phyloP scores from a whole-genome alignment of 768 basidiomycete species.

The Mycena albidolilacea region DNA sequence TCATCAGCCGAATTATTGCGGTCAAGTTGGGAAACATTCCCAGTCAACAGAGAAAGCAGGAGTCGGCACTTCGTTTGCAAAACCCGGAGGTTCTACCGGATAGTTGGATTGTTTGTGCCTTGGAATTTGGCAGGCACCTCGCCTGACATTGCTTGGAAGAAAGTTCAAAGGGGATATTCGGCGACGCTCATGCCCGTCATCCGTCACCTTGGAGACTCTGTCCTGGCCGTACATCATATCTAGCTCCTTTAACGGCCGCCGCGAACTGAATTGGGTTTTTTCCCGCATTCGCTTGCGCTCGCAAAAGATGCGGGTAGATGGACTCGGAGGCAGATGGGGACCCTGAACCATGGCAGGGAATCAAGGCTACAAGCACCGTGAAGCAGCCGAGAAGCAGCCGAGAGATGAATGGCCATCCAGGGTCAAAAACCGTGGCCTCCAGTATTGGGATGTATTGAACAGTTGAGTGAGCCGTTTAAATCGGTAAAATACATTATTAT shows the following conservation, averaged over 20 bases:
- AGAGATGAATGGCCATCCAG: background rate
- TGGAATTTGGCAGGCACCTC: background rate
- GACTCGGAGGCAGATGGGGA: background rate
- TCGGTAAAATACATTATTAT: conserved; percentile 43
- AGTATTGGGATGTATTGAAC: background rate
- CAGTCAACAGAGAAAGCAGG: too few species aligned
- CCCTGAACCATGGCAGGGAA: background rate
- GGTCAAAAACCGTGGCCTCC: background rate
- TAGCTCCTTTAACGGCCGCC: background rate
- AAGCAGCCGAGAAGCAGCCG: background rate
- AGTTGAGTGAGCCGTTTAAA: conserved; percentile 18
- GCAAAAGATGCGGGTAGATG: too few species aligned
- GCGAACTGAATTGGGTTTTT: background rate
- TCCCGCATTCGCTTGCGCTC: background rate
- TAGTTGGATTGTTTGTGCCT: background rate
- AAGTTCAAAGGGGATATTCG: background rate
- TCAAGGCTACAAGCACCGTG: background rate
- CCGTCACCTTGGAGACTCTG: background rate
- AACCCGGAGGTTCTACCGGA: too few species aligned
- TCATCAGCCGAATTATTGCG: too few species aligned
- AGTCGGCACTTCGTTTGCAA: too few species aligned
- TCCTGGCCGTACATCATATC: background rate
- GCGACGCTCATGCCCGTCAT: background rate
- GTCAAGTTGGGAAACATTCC: too few species aligned
- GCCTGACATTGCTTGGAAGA: background rate